A percentile compares a stretch with the other conserved stretches of the same genome.
Evolutionary conservation across 2,329 filamentous ascomycete genomes (phyloP).

Genomic region (Penicillium fuscoglaucum): DNA sequence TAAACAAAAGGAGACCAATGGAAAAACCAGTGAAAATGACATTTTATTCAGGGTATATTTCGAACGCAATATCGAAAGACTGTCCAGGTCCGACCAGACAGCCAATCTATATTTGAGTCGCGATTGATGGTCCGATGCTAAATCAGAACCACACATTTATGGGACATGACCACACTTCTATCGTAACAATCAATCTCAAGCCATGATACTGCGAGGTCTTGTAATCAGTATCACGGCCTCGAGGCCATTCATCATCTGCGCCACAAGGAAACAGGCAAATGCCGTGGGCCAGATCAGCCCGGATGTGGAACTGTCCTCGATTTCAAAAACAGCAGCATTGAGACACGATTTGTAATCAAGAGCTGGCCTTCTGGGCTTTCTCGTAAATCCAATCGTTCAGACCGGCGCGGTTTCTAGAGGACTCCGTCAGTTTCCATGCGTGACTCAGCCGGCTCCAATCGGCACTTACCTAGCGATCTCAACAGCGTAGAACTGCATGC

Average conservation of each 20-base stretch:
- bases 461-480: slow-evolving; percentile 66
- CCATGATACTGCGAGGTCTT: neutral
- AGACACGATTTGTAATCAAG: slow-evolving; percentile 16
- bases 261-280: slow-evolving; percentile 10
- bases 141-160: slow-evolving; percentile 10
- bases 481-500: slow-evolving; percentile 82
- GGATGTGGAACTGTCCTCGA: slow-evolving; percentile 17
- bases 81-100: neutral
- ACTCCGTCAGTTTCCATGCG: slow-evolving; percentile 13
- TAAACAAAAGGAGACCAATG: neutral
- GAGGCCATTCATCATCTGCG: slow-evolving; percentile 4
- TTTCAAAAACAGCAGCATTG: slow-evolving; percentile 11
- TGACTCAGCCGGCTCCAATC: neutral
- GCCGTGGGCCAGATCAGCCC: slow-evolving; percentile 21
- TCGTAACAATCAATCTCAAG: neutral
- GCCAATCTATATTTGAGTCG: slow-evolving; percentile 6
- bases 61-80: neutral
- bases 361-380: slow-evolving; percentile 55
- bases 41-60: slow-evolving; percentile 24
- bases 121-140: slow-evolving; percentile 5
- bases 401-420: slow-evolving; percentile 70
- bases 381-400: slow-evolving; percentile 98
- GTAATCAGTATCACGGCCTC: neutral
- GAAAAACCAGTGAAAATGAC: slow-evolving; percentile 6
- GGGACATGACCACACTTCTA: neutral